phyloP scores from a whole-genome alignment of 805 yeast genomes.

The Hagleromyces aurorensis region DNA sequence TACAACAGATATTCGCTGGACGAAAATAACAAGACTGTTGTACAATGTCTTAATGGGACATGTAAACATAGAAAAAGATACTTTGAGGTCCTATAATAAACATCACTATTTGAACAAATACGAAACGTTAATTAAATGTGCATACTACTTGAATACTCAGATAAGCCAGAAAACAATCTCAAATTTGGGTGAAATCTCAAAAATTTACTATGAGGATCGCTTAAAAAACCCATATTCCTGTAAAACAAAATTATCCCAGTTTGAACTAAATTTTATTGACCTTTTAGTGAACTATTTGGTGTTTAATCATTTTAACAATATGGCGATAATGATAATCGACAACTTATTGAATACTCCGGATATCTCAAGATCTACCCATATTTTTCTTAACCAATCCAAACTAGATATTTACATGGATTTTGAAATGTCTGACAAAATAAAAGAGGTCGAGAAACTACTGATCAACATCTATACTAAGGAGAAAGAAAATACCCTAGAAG shows the following conservation, averaged over 20 bases:
- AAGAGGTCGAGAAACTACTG: conserved; percentile 1
- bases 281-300: conserved; percentile 20
- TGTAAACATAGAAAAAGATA: conserved; percentile 5
- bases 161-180: conserved; percentile 25
- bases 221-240: conserved; percentile 3
- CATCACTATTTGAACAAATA: conserved; percentile 21
- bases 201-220: conserved; percentile 30
- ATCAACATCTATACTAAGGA: conserved; percentile 3
- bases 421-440: conserved; percentile 11
- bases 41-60: conserved; percentile 7
- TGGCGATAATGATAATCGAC: conserved; percentile 9
- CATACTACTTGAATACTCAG: conserved; percentile 31
- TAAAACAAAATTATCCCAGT: conserved; percentile 8
- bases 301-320: conserved; percentile 22
- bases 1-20: conserved; percentile 13
- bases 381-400: no score
- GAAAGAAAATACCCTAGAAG: conserved; percentile 8
- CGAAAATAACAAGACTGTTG: conserved; percentile 18
- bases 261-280: conserved; percentile 21
- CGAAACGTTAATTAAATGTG: conserved; percentile 29
- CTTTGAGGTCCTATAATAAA: conserved; percentile 3
- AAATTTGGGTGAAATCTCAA: conserved; percentile 28
- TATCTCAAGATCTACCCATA: conserved; percentile 9
- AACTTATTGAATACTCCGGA: conserved; percentile 3
- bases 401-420: conserved; percentile 13